Conservation (phyloP, 106 monocot genomes). For the Alisma plantagoaquatica region DNA sequence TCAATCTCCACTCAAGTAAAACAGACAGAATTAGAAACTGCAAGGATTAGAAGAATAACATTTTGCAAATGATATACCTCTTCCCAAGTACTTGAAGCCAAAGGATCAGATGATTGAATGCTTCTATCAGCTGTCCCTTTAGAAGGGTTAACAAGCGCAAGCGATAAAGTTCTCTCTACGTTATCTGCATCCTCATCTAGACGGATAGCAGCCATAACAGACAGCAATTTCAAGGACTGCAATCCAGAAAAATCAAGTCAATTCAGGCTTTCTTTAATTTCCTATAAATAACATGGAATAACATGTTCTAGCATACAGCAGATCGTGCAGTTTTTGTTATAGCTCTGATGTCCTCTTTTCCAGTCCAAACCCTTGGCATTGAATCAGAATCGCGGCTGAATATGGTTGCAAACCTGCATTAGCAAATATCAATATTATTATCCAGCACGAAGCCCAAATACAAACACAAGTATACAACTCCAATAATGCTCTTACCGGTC, state of each 20-base stretch:
- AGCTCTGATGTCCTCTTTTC: constrained; percentile 53
- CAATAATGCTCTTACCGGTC: too few relatives aligned
- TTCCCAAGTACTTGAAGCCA: constrained; percentile 59
- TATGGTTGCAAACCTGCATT: constrained; percentile 55
- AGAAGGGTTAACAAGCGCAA: neutral
- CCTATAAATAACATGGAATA: too few relatives aligned
- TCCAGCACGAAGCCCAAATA: too few relatives aligned
- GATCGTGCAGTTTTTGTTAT: constrained; percentile 48
- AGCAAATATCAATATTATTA: too few relatives aligned
- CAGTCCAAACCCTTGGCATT: constrained; percentile 88
- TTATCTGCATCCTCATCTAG: constrained; percentile 52
- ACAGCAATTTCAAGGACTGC: constrained; percentile 48
- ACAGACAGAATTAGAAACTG: too few relatives aligned
- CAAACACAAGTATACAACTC: too few relatives aligned
- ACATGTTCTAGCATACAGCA: too few relatives aligned
- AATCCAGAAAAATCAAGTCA: too few relatives aligned
- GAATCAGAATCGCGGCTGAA: constrained; percentile 71
- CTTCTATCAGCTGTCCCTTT: constrained; percentile 6
- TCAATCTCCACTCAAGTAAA: too few relatives aligned
- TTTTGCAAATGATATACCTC: too few relatives aligned
- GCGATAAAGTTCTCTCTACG: constrained; percentile 35
- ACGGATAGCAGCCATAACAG: constrained; percentile 49
- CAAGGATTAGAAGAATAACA: too few relatives aligned
- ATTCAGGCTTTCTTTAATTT: too few relatives aligned
- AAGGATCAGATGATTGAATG: constrained; percentile 26